Evolutionary conservation across 257 asterid genomes (phyloP).

Genomic region (Capsicum baccatum): DNA sequence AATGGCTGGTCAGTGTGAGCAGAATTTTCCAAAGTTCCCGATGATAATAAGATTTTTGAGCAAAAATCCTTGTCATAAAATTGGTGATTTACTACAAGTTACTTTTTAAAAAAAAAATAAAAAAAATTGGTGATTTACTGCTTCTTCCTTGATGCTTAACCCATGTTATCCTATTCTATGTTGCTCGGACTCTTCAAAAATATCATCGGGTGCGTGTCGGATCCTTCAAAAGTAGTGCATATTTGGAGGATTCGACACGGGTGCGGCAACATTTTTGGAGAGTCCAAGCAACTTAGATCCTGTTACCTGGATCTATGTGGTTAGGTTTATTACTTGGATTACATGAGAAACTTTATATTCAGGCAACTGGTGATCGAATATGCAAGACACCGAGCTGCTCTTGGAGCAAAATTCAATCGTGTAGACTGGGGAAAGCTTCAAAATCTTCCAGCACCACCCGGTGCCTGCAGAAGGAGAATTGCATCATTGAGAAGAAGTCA

Average conservation of each 20-base stretch:
- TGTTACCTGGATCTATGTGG: conserved; percentile 14
- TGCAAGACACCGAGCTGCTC: conserved; percentile 77
- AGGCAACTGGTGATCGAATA: conserved; percentile 86
- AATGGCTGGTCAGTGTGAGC: conserved; percentile 30
- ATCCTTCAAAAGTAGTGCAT: too few relatives aligned
- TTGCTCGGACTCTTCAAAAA: too few relatives aligned
- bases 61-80: too few relatives aligned
- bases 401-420: conserved; percentile 80
- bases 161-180: background rate
- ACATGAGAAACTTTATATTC: conserved; percentile 29
- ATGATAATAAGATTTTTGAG: background rate
- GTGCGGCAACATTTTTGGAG: too few relatives aligned
- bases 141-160: background rate
- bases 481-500: conserved; percentile 53
- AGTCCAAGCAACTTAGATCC: background rate
- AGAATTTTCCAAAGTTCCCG: conserved; percentile 9
- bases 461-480: conserved; percentile 88
- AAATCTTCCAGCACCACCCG: conserved; percentile 87
- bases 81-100: too few relatives aligned
- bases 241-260: too few relatives aligned
- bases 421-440: conserved; percentile 70
- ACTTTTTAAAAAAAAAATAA: too few relatives aligned
- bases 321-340: background rate
- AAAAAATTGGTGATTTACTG: conserved; percentile 5
- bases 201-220: too few relatives aligned